These are phyloP conservation scores for Colletotrichum sojae DNA, from an alignment of 2,329 filamentous ascomycete species.

Conservation along the genomic window DNA sequence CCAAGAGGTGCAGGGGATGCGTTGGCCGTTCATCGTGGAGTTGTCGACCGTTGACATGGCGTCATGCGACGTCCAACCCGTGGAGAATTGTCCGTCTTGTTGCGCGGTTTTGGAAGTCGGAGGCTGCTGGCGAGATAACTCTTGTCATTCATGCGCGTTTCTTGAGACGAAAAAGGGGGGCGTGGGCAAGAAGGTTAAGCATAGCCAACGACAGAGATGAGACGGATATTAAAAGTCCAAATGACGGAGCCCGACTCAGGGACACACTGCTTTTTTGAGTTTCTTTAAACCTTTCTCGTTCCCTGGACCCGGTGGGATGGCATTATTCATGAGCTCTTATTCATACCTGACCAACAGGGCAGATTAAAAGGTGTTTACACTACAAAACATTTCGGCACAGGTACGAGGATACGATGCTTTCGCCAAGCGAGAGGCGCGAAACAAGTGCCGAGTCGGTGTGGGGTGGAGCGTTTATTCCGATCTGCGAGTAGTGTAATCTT, in stretches of 20 bases:
- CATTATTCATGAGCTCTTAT: slow-evolving; percentile 12
- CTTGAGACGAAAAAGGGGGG: slow-evolving; percentile 15
- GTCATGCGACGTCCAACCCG: neutral
- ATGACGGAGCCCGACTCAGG: slow-evolving; percentile 8
- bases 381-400: slow-evolving; percentile 14
- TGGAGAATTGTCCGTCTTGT: neutral
- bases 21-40: slow-evolving; percentile 4
- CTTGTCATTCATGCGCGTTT: neutral
- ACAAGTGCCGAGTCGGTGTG: slow-evolving; percentile 23
- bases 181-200: slow-evolving; percentile 6
- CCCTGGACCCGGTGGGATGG: slow-evolving; percentile 3
- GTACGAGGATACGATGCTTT: neutral
- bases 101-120: neutral
- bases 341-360: neutral
- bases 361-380: neutral
- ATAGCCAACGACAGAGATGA: slow-evolving; percentile 21
- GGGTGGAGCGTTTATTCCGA: slow-evolving; percentile 30
- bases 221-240: slow-evolving; percentile 10
- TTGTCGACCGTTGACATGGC: slow-evolving; percentile 7
- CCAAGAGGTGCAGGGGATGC: slow-evolving; percentile 16
- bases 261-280: slow-evolving; percentile 6
- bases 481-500: slow-evolving; percentile 17
- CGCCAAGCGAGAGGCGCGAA: slow-evolving; percentile 16
- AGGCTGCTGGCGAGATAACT: no score
- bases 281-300: neutral